These are phyloP conservation scores for Tuber melanosporum DNA, from an alignment of 495 filamentous ascomycete species.

Conservation along the genomic window DNA sequence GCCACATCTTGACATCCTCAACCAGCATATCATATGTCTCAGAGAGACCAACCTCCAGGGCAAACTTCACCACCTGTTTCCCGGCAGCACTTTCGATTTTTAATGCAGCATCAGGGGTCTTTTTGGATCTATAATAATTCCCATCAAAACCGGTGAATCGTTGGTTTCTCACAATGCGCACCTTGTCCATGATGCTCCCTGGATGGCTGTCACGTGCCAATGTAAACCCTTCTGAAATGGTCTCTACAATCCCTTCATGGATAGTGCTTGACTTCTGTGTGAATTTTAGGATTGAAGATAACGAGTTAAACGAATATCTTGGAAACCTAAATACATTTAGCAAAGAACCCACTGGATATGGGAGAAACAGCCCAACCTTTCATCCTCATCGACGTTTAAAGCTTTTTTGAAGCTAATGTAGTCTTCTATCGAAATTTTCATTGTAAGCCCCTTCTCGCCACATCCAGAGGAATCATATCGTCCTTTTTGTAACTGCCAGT, in stretches of 20 bases:
- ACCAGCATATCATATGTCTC: too few relatives aligned
- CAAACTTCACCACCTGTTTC: too few relatives aligned
- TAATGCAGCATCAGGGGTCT: too few relatives aligned
- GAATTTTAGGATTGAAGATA: neutral
- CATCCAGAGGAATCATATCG: too few relatives aligned
- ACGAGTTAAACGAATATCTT: neutral
- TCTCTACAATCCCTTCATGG: neutral
- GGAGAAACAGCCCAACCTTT: neutral
- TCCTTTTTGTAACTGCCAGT: too few relatives aligned
- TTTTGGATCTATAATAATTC: too few relatives aligned
- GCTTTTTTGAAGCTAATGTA: neutral
- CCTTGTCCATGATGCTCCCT: neutral
- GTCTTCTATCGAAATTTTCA: neutral
- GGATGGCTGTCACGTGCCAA: neutral
- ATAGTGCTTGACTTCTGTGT: neutral
- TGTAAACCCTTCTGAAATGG: neutral
- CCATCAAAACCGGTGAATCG: too few relatives aligned
- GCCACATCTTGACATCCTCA: too few relatives aligned
- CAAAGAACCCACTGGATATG: neutral
- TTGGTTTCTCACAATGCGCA: neutral
- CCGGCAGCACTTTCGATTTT: too few relatives aligned
- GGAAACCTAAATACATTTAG: neutral
- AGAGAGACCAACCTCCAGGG: too few relatives aligned
- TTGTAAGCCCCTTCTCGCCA: neutral
- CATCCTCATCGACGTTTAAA: neutral